Base-by-base conservation (phyloP, 768 basidiomycete genomes). In the Clitopilus hobsonii region DNA sequence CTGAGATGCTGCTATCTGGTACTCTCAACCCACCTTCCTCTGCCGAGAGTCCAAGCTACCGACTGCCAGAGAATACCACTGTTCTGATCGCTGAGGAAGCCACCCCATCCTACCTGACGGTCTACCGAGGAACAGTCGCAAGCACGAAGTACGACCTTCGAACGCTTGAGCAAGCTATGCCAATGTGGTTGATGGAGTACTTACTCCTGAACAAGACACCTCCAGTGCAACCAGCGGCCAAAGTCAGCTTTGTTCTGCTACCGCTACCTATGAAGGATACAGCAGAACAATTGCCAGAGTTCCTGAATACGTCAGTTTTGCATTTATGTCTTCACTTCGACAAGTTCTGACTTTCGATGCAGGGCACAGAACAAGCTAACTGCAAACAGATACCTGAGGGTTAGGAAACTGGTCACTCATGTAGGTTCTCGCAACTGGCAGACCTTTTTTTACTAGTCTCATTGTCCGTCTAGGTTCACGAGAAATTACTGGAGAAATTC, bases 111-210 rank as follows among this genome's bases (percentile, higher is more conserved):
- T 95, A 89, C 83, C 80, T 77, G 2, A 85, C 82, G 2, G 71
- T 92, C 1, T 98, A 95, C 64, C 78, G 91, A 28, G 86, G 91
- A 2, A 79, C 80, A 24, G 83, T 88, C 2, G 76, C 83, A 6
- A 82, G 75, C 52, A 74, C 74, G 1, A 68, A 72, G 26, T 55
- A 72, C 26, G 79, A 81, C 53, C 29, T 71, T 5, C 67, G 67
- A 4, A 59, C 58, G 13, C 74, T 98, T 29, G 94, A 97, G 69
- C 82, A 85, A 62, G 78, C 73, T 32, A 84, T 93, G 76, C 96
- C 96, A 2, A 64, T 85, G 60, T 98, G 96, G 96, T 71, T 97
- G 49, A 72, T 93, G 51, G 92, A 98, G 67, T 96, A 88, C 62
- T 70, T 98, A 32, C 76, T 98, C 32, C 70, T 84, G 13, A 88